phyloP scores from a whole-genome alignment of 441 rosid species.

The Gossypium trilobum region DNA sequence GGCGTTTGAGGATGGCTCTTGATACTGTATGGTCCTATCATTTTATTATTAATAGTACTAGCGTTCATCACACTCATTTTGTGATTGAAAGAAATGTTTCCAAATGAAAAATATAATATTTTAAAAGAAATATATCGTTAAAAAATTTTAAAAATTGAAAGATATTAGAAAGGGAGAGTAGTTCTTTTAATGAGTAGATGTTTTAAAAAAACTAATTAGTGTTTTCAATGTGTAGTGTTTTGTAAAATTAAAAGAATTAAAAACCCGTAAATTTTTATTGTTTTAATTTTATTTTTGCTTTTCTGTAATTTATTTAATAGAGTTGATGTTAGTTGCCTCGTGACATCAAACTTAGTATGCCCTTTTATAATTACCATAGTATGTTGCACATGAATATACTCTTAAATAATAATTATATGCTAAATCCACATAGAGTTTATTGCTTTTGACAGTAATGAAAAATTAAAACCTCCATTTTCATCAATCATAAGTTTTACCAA shows the following conservation, averaged over 20 bases:
- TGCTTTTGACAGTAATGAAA: background rate
- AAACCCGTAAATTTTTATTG: background rate
- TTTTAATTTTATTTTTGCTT: background rate
- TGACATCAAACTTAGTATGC: background rate
- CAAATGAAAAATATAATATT: background rate
- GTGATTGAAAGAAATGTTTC: background rate
- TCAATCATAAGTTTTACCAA: background rate
- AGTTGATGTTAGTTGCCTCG: background rate
- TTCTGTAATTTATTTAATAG: background rate
- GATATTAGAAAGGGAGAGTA: background rate
- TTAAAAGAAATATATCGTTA: background rate
- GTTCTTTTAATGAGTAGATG: background rate
- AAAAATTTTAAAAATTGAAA: background rate
- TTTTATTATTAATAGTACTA: background rate
- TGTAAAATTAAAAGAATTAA: background rate
- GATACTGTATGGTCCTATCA: conserved; percentile 56
- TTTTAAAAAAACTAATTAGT: background rate
- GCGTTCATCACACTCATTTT: background rate
- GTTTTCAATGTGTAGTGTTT: too few species aligned
- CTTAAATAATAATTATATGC: background rate
- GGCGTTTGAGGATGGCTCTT: conserved; percentile 90
- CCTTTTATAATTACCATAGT: background rate
- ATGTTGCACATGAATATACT: background rate
- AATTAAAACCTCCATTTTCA: background rate
- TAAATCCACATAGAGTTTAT: background rate